These are phyloP conservation scores for Mycena olivaceomarginata DNA, from an alignment of 768 basidiomycete genomes.

Conservation along the genomic window DNA sequence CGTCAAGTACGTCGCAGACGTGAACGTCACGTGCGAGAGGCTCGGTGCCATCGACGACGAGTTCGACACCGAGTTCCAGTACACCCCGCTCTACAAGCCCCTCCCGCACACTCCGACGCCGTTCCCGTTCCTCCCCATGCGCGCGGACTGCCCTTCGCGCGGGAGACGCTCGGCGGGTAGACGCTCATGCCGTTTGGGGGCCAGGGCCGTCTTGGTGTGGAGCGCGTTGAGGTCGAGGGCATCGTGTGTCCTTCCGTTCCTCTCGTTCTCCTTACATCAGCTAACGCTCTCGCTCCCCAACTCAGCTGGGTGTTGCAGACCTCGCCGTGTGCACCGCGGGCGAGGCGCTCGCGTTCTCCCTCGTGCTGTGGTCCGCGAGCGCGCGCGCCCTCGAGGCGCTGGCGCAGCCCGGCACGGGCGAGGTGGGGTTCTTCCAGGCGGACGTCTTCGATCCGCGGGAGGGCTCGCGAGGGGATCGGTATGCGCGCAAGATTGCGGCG, in stretches of 20 bases:
- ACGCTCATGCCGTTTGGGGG: conserved; percentile 43
- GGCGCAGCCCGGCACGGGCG: conserved; percentile 39
- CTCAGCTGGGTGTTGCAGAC: conserved; percentile 33
- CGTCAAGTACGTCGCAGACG: conserved; percentile 32
- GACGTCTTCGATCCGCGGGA: conserved; percentile 25
- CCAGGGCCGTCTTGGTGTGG: conserved; percentile 32
- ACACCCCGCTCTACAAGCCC: conserved; percentile 34
- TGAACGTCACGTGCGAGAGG: conserved; percentile 37
- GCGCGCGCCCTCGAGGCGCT: conserved; percentile 41
- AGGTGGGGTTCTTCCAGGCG: too few relatives aligned
- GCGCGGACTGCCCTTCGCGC: conserved; percentile 41
- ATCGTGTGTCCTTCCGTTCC: conserved; percentile 18
- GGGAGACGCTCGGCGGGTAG: conserved; percentile 41
- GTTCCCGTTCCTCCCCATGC: conserved; percentile 39
- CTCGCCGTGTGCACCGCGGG: conserved; percentile 41
- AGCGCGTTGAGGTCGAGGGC: conserved; percentile 38
- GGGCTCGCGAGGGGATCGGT: conserved; percentile 22
- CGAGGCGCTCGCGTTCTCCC: conserved; percentile 35
- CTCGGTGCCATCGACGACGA: conserved; percentile 37
- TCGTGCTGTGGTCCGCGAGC: conserved; percentile 33
- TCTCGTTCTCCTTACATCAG: not conserved
- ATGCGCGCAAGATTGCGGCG: conserved; percentile 8
- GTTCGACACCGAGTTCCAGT: conserved; percentile 32
- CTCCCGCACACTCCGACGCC: conserved; percentile 28
- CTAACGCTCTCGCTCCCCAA: not conserved